Conservation (phyloP, 495 filamentous ascomycete genomes). For the Pseudevernia furfuracea region DNA sequence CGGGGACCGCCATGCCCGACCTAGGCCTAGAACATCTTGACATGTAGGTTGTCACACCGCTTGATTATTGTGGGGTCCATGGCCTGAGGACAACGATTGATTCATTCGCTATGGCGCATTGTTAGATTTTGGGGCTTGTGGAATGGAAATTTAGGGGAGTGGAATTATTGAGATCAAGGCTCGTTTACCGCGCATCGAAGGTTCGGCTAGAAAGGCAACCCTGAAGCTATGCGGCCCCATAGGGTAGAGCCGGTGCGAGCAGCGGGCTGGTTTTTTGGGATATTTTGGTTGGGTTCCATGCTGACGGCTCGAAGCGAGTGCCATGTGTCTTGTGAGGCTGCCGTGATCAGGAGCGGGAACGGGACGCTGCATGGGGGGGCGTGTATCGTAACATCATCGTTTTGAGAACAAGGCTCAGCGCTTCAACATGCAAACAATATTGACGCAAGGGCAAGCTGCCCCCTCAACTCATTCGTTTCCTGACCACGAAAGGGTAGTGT, state of each 20-base stretch:
- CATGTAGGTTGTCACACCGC: conserved; percentile 16
- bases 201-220: conserved; percentile 14
- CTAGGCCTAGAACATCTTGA: conserved; percentile 5
- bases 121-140: neutral
- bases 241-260: conserved; percentile 8
- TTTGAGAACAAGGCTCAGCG: conserved; percentile 8
- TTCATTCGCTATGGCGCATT: neutral
- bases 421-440: conserved; percentile 7
- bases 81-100: neutral
- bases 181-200: conserved; percentile 17
- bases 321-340: conserved; percentile 21
- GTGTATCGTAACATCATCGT: too few relatives aligned
- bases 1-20: conserved; percentile 1
- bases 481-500: neutral
- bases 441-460: neutral
- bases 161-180: neutral
- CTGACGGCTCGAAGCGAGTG: conserved; percentile 16
- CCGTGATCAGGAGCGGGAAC: conserved; percentile 18
- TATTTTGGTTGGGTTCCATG: conserved; percentile 14
- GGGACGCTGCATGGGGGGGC: conserved; percentile 19
- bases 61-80: neutral
- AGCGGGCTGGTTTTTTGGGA: conserved; percentile 1
- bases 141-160: neutral
- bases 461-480: neutral
- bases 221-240: conserved; percentile 10